phyloP scores from a whole-genome alignment of 148 eudicot genomes.

The Persicaria maculosa region DNA sequence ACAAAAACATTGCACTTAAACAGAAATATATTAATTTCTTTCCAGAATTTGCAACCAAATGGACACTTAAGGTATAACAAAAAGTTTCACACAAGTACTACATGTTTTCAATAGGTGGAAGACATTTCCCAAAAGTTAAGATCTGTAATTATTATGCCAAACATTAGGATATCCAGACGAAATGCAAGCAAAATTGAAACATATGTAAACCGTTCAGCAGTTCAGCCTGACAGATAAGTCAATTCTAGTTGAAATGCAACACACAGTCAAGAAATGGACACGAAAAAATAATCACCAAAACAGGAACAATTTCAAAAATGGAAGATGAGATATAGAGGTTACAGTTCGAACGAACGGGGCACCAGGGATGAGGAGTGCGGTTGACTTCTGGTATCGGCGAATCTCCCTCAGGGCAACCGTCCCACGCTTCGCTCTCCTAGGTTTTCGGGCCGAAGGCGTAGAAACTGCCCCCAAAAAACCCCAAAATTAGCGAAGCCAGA shows the following conservation, averaged over 20 bases:
- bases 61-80: too few species aligned
- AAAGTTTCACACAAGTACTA: too few species aligned
- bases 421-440: constrained; percentile 7
- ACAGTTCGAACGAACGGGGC: constrained; percentile 32
- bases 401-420: constrained; percentile 18
- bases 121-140: not conserved
- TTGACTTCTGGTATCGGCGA: constrained; percentile 15
- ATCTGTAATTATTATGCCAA: not conserved
- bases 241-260: not conserved
- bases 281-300: not conserved
- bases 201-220: not conserved
- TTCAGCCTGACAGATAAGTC: not conserved
- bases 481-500: not conserved
- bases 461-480: not conserved
- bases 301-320: not conserved
- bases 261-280: not conserved
- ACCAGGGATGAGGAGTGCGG: constrained; percentile 15
- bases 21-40: too few species aligned
- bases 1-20: too few species aligned
- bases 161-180: not conserved
- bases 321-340: not conserved
- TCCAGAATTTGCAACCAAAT: too few species aligned
- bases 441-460: constrained; percentile 6
- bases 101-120: not conserved
- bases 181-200: not conserved